These are phyloP conservation scores for Cicer pinnatifidum DNA, from an alignment of 306 rosid genomes.

Conservation along the genomic window DNA sequence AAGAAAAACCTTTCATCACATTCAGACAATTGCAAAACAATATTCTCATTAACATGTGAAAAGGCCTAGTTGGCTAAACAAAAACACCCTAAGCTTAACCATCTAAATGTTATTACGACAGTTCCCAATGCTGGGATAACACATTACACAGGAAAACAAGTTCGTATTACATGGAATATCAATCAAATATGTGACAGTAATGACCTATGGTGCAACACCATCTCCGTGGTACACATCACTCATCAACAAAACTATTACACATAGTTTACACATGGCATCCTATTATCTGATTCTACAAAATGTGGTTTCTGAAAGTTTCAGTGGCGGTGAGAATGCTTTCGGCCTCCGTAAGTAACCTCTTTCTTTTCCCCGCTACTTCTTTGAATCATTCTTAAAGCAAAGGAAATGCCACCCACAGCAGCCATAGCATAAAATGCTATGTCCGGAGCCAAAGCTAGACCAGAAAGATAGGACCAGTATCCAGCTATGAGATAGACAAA, in stretches of 20 bases:
- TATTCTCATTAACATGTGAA: constrained; percentile 27
- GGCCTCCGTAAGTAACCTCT: constrained; percentile 57
- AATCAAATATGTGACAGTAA: constrained; percentile 39
- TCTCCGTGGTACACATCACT: constrained; percentile 32
- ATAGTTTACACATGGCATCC: constrained; percentile 19
- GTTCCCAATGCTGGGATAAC: constrained; percentile 27
- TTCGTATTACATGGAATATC: constrained; percentile 31
- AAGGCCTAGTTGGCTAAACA: constrained; percentile 28
- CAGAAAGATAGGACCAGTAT: constrained; percentile 69
- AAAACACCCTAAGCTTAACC: constrained; percentile 34
- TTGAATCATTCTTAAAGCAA: constrained; percentile 58
- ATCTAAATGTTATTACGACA: constrained; percentile 45
- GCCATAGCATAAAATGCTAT: constrained; percentile 73
- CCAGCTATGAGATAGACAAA: constrained; percentile 75
- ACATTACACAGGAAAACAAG: constrained; percentile 15
- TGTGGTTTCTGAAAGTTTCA: constrained; percentile 45
- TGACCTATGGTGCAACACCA: constrained; percentile 35
- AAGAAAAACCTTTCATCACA: neutral
- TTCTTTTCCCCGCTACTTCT: constrained; percentile 58
- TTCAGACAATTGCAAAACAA: constrained; percentile 28
- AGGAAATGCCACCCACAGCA: constrained; percentile 66
- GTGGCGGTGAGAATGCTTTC: constrained; percentile 82
- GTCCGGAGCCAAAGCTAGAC: constrained; percentile 79
- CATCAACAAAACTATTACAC: constrained; percentile 34
- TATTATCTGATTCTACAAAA: constrained; percentile 31